phyloP scores from a whole-genome alignment of 106 monocot genomes.

The Cymbidium sinense region DNA sequence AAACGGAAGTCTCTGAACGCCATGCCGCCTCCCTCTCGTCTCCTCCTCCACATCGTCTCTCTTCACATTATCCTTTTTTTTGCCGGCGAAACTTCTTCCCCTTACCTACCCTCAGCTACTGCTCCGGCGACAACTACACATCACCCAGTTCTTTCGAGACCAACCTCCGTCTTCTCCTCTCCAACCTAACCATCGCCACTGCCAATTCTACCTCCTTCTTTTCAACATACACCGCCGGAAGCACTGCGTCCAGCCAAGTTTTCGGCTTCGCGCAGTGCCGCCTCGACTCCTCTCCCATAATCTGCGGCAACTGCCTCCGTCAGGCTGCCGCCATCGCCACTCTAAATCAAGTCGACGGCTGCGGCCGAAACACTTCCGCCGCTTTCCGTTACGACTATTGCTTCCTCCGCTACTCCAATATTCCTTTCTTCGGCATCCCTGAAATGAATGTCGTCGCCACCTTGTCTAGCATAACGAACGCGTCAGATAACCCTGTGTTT shows the following conservation, averaged over 20 bases:
- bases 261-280: constrained; percentile 37
- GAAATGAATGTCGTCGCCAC: too few species aligned
- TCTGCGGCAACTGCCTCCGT: constrained; percentile 30
- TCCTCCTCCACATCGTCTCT: background rate
- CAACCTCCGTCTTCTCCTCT: constrained; percentile 7
- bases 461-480: background rate
- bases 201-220: constrained; percentile 7
- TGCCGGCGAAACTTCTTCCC: background rate
- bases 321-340: background rate
- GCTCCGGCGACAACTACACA: constrained; percentile 1
- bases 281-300: constrained; percentile 14
- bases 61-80: background rate
- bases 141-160: background rate
- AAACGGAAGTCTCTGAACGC: background rate
- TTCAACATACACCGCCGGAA: background rate
- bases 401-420: constrained; percentile 33
- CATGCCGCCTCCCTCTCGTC: too few species aligned
- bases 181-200: background rate
- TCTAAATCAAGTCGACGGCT: background rate
- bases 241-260: background rate
- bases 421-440: background rate
- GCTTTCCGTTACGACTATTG: constrained; percentile 32
- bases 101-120: background rate
- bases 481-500: background rate
- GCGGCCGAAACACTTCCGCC: constrained; percentile 3